phyloP scores from a whole-genome alignment of 352 stramenopile species.

The Globisporangium paroecandrum region DNA sequence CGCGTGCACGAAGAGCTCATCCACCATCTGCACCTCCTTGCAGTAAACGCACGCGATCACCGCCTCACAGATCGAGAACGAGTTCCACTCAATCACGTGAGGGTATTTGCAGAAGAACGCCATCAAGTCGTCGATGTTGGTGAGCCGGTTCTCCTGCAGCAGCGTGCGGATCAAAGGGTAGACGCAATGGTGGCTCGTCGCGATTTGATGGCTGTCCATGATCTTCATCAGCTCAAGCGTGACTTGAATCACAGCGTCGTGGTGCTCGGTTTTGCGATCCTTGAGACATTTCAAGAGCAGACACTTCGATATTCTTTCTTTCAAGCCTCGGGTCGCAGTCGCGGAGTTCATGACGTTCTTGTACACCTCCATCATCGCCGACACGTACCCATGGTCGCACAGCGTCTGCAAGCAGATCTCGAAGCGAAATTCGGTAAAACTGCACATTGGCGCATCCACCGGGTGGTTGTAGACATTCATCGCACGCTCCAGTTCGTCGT shows the following conservation, averaged over 20 bases:
- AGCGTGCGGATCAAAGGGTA: constrained; percentile 42
- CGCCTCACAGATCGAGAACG: constrained; percentile 62
- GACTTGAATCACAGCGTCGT: constrained; percentile 13
- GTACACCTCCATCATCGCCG: constrained; percentile 58
- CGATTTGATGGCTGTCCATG: constrained; percentile 59
- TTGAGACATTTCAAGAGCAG: constrained; percentile 49
- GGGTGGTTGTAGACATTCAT: constrained; percentile 64
- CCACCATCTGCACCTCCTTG: constrained; percentile 49
- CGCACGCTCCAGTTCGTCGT: constrained; percentile 45
- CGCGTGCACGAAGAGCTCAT: constrained; percentile 56
- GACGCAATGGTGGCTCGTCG: constrained; percentile 43
- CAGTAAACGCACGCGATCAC: constrained; percentile 49
- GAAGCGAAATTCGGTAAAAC: constrained; percentile 58
- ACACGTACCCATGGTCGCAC: constrained; percentile 35
- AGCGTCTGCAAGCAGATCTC: constrained; percentile 66
- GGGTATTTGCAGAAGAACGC: constrained; percentile 47
- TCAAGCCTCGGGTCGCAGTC: constrained; percentile 34
- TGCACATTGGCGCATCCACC: constrained; percentile 31
- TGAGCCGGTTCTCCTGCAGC: constrained; percentile 25
- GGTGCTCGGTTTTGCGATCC: constrained; percentile 33
- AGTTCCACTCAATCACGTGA: constrained; percentile 57
- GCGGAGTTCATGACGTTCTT: constrained; percentile 39
- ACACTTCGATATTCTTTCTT: constrained; percentile 61
- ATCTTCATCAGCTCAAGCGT: constrained; percentile 37
- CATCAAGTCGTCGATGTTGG: constrained; percentile 35